Evolutionary conservation across 495 filamentous ascomycete genomes (phyloP).

Genomic region (Hypoxylon rickii): DNA sequence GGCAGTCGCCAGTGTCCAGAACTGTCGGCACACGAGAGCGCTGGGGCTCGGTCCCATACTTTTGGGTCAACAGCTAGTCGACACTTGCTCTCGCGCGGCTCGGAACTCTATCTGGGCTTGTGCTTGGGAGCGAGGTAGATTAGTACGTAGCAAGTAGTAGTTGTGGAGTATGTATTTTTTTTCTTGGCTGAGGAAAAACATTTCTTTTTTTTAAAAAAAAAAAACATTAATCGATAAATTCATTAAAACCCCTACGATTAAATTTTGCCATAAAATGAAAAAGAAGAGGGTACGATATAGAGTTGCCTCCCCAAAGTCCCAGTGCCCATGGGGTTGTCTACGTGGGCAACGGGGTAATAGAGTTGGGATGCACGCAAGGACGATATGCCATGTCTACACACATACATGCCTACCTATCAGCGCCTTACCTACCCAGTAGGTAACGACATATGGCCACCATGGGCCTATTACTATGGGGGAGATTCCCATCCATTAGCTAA

Average conservation of each 20-base stretch:
- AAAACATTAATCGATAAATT: constrained; percentile 9
- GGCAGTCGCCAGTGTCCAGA: constrained; percentile 6
- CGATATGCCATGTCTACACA: background rate
- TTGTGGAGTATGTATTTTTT: too few relatives aligned
- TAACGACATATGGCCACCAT: too few relatives aligned
- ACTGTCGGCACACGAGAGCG: constrained; percentile 10
- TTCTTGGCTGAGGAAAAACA: too few relatives aligned
- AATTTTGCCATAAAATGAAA: constrained; percentile 24
- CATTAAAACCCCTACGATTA: too few relatives aligned
- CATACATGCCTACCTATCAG: too few relatives aligned
- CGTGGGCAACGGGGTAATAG: constrained; percentile 1
- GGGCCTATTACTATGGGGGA: too few relatives aligned
- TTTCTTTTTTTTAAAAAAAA: too few relatives aligned
- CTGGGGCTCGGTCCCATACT: constrained; percentile 14
- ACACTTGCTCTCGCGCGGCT: constrained; percentile 19
- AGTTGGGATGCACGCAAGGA: constrained; percentile 11
- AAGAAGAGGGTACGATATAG: background rate
- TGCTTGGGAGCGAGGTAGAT: too few relatives aligned
- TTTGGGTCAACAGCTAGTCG: constrained; percentile 15
- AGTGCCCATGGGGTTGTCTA: constrained; percentile 13
- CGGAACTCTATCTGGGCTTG: constrained; percentile 18
- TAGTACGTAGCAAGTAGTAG: too few relatives aligned
- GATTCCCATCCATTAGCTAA: too few relatives aligned
- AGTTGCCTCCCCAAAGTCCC: constrained; percentile 1
- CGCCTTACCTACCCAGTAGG: too few relatives aligned